Base-by-base conservation (phyloP, 306 rosid genomes). In the Phaseolus lunatus region DNA sequence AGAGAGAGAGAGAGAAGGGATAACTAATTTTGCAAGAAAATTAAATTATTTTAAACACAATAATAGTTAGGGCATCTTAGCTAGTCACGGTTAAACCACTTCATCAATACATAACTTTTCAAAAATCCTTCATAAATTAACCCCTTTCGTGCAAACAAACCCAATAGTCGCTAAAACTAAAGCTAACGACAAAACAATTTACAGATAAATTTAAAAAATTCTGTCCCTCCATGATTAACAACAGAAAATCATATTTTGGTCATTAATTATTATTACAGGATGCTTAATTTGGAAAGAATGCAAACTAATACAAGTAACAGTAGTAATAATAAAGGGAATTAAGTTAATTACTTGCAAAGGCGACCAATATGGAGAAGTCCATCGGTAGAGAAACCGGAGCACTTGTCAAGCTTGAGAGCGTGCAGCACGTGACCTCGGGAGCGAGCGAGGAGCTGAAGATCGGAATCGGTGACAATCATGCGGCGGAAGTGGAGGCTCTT, bases 331-430 rank as follows among this genome's bases (percentile, higher is more conserved):
- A 5, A 47, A 49, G 20, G 22, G 54, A n/a, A 5, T 13, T 5
- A n/a, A 49, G 54, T 5, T 49, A 49, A 3, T 22, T 22, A 94
- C 98, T 91, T 88, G 97, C 98, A 95, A 78, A 39, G 86, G 20
- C 87, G 93, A 69, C 86, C 89, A 63, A 95, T 76, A 61, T 67
- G 78, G 8, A 22, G 53, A 58, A 95, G 93, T 2, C 98, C 98
- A 73, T 87, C 83, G 0, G 98, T 95, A 72, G 98, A 84, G 75
- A 92, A 95, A 0, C 97, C 98, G 1, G 96, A 95, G 69, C 98
- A 95, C 81, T 89, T 92, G 35, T 95, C 98, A 48, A 95, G 94
- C 85, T 84, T 95, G 5, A 95, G 93, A 53, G 80, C 22, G 4
- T 64, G 90, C 1, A 95, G 97, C 26, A 80, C 95, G 62, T 84